A percentile compares a stretch with the other conserved stretches of the same genome.
phyloP scores from a whole-genome alignment of 2,329 filamentous ascomycete species.

The Achaetomium macrosporum region DNA sequence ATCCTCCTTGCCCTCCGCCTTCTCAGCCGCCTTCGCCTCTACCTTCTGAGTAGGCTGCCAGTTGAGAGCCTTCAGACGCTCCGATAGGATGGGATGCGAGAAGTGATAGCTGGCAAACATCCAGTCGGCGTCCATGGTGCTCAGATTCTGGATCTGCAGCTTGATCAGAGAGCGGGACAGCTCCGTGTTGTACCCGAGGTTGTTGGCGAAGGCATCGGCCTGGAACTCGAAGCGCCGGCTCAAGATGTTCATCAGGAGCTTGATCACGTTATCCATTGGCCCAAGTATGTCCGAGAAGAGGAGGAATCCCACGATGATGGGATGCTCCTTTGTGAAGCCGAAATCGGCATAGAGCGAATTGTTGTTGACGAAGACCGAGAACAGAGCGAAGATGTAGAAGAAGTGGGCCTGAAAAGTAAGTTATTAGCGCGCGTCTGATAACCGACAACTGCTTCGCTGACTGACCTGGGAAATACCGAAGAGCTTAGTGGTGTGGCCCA shows the following conservation, averaged over 20 bases:
- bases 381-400: slow-evolving; percentile 94
- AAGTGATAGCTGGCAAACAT: slow-evolving; percentile 98
- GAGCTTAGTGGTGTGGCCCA: slow-evolving; percentile 88
- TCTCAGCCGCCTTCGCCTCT: slow-evolving; percentile 35
- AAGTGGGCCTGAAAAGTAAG: slow-evolving; percentile 67
- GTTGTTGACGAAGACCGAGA: slow-evolving; percentile 98
- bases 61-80: slow-evolving; percentile 83
- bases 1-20: slow-evolving; percentile 23
- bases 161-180: slow-evolving; percentile 88
- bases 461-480: slow-evolving; percentile 78
- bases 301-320: slow-evolving; percentile 95
- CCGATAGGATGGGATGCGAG: slow-evolving; percentile 92
- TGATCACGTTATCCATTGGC: slow-evolving; percentile 90
- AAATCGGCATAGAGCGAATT: slow-evolving; percentile 83
- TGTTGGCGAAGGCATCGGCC: slow-evolving; percentile 83
- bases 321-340: slow-evolving; percentile 75
- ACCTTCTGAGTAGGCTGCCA: slow-evolving; percentile 64
- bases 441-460: background rate
- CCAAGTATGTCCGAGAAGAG: slow-evolving; percentile 95
- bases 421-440: background rate
- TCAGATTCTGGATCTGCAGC: slow-evolving; percentile 96
- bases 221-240: slow-evolving; percentile 94
- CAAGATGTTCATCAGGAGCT: slow-evolving; percentile 92
- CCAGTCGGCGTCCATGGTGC: slow-evolving; percentile 98
- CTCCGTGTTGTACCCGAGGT: slow-evolving; percentile 76